Conservation (phyloP, 257 asterid species). For the Solanum phureja region DNA sequence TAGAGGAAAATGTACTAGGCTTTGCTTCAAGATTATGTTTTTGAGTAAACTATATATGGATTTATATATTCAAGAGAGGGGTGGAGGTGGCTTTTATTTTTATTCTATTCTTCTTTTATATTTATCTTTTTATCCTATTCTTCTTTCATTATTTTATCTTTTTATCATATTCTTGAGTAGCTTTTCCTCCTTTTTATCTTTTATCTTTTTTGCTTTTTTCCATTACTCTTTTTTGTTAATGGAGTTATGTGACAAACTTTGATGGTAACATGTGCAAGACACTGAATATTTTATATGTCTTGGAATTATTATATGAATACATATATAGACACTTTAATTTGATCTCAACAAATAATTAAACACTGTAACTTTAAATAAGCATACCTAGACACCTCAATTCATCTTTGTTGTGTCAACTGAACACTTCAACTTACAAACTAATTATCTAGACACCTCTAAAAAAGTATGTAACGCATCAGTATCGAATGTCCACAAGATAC, state of each 20-base stretch:
- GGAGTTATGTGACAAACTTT: neutral
- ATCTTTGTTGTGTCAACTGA: too few relatives aligned
- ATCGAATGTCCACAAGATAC: neutral
- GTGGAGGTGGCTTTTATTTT: neutral
- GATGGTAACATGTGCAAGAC: neutral
- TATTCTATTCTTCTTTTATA: neutral
- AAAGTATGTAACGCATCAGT: neutral
- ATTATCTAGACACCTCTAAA: too few relatives aligned
- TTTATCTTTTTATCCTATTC: neutral
- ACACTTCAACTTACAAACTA: neutral
- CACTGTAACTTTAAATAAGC: too few relatives aligned
- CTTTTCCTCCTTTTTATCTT: neutral
- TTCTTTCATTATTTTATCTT: neutral
- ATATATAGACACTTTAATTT: too few relatives aligned
- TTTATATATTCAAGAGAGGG: neutral
- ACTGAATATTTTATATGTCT: neutral
- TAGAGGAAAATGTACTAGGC: neutral
- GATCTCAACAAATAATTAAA: too few relatives aligned
- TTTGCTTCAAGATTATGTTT: neutral
- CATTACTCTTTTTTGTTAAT: neutral
- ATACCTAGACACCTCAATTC: neutral
- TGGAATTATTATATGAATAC: too few relatives aligned
- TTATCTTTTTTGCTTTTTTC: neutral
- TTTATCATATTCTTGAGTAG: neutral
- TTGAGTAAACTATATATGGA: neutral